These are phyloP conservation scores for Plasmopara muralis DNA, from an alignment of 352 stramenopile species.

Conservation along the genomic window DNA sequence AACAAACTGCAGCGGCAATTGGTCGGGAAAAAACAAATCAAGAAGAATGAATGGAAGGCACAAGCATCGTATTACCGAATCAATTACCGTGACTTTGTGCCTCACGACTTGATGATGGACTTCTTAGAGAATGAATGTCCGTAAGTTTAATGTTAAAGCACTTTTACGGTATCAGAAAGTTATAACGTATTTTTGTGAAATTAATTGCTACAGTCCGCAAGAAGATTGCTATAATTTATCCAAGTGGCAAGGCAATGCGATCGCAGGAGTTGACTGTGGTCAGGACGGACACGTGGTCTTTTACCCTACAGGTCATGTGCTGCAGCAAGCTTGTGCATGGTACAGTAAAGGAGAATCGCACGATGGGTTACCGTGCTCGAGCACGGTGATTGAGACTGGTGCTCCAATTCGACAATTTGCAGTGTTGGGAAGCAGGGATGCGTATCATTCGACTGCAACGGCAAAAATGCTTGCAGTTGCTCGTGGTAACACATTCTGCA, in stretches of 20 bases:
- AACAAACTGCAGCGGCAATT: constrained; percentile 18
- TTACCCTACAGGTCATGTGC: constrained; percentile 53
- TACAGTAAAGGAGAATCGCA: constrained; percentile 26
- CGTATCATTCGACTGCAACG: constrained; percentile 29
- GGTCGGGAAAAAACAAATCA: not conserved
- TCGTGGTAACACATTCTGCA: constrained; percentile 39
- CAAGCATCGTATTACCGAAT: constrained; percentile 29
- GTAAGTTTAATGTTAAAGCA: constrained; percentile 19
- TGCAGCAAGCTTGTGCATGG: constrained; percentile 58
- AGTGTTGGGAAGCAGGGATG: constrained; percentile 40
- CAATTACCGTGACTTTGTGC: constrained; percentile 41
- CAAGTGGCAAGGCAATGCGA: constrained; percentile 62
- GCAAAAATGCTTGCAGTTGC: constrained; percentile 32
- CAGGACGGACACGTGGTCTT: constrained; percentile 45
- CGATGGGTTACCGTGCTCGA: constrained; percentile 19
- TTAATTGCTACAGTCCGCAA: constrained; percentile 12
- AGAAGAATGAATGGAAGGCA: not conserved
- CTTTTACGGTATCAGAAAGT: not conserved
- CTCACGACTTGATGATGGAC: constrained; percentile 34
- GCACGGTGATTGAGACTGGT: constrained; percentile 48
- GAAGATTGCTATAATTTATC: constrained; percentile 23
- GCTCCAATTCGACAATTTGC: constrained; percentile 51
- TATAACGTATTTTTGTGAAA: not conserved
- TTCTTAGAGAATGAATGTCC: constrained; percentile 27
- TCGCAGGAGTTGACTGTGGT: constrained; percentile 33